These are phyloP conservation scores for Scytalidium sp. DNA, from an alignment of 2,329 filamentous ascomycete genomes.

Conservation along the genomic window DNA sequence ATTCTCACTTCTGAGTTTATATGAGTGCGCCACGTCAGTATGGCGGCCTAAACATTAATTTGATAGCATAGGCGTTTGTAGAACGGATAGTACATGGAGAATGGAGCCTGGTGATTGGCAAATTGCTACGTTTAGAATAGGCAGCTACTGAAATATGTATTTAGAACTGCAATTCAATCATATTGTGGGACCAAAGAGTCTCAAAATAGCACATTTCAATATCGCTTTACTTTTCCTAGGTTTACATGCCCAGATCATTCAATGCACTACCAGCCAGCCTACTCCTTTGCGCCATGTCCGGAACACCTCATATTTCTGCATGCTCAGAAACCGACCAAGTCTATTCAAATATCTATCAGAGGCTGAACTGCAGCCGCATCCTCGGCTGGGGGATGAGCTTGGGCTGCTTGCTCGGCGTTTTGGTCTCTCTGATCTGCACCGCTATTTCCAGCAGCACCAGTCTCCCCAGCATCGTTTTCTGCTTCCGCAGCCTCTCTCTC, in stretches of 20 bases:
- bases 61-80: not conserved
- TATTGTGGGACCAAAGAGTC: not conserved
- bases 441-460: not conserved
- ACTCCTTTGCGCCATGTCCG: not conserved
- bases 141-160: not conserved
- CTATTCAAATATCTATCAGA: not conserved
- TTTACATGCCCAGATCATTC: not conserved
- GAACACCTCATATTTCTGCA: not conserved
- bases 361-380: not conserved
- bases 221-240: not conserved
- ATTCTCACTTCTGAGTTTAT: not conserved
- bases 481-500: slow-evolving; percentile 11
- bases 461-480: not conserved
- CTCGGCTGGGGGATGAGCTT: not conserved
- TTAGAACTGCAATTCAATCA: not conserved
- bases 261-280: not conserved
- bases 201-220: not conserved
- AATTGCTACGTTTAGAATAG: not conserved
- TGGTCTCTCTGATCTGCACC: slow-evolving; percentile 1
- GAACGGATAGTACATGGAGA: not conserved
- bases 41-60: not conserved
- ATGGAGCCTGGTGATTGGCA: not conserved
- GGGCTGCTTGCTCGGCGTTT: not conserved
- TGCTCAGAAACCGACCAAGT: not conserved
- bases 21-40: not conserved